Evolutionary conservation across 2,329 filamentous ascomycete species (phyloP).

Genomic region (Sphaerostilbella broomeana): DNA sequence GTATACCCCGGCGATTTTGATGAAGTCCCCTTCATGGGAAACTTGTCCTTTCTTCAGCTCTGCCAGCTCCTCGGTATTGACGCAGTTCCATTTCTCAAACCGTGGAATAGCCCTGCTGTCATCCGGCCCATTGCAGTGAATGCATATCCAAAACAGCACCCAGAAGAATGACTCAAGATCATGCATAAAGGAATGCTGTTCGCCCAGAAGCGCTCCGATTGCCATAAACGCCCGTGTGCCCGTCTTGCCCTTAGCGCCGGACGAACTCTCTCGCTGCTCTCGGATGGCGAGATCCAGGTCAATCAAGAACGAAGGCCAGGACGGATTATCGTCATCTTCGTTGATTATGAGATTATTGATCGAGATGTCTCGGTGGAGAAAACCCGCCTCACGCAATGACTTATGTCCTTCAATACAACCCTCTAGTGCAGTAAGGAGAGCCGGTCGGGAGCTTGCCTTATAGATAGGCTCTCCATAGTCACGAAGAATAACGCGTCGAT

Average conservation of each 20-base stretch:
- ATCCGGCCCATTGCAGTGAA: constrained; percentile 26
- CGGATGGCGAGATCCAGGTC: not conserved
- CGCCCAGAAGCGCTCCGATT: constrained; percentile 35
- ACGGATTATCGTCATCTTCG: not conserved
- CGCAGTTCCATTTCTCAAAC: constrained; percentile 34
- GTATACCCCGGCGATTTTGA: constrained; percentile 14
- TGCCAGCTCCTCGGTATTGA: constrained; percentile 21
- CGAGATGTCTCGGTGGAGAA: constrained; percentile 15
- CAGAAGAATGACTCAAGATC: constrained; percentile 44
- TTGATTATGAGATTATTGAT: not conserved
- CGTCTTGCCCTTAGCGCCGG: constrained; percentile 33
- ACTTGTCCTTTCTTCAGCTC: constrained; percentile 19
- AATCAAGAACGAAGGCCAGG: not conserved
- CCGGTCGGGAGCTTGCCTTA: constrained; percentile 28
- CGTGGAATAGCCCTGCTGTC: constrained; percentile 17
- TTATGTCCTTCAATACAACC: constrained; percentile 32
- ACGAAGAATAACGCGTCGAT: constrained; percentile 33
- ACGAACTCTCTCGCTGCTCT: constrained; percentile 21
- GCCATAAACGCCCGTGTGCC: constrained; percentile 41
- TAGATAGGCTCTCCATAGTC: constrained; percentile 36
- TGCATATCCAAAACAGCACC: constrained; percentile 41
- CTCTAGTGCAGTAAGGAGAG: constrained; percentile 30
- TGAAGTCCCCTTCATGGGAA: constrained; percentile 16
- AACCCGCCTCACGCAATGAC: constrained; percentile 27
- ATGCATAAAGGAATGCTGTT: constrained; percentile 40